These are phyloP conservation scores for Globisporangium splendens DNA, from an alignment of 352 stramenopile genomes.

Conservation along the genomic window DNA sequence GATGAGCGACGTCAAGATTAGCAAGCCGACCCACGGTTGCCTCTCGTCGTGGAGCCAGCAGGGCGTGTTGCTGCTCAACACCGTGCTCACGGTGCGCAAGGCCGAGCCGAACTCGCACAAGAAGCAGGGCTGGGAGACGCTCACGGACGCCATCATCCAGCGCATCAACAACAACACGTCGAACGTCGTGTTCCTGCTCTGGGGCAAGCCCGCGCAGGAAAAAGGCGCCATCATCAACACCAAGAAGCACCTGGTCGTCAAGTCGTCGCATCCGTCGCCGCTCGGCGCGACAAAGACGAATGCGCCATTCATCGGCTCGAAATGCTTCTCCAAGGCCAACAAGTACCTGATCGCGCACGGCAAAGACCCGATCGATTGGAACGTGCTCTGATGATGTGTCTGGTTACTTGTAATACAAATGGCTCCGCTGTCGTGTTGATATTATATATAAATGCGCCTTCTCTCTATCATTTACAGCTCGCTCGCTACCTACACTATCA, in stretches of 20 bases:
- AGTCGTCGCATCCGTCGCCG: slow-evolving; percentile 92
- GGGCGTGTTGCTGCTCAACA: slow-evolving; percentile 98
- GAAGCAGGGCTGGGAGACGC: slow-evolving; percentile 95
- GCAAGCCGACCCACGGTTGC: slow-evolving; percentile 84
- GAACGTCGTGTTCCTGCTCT: slow-evolving; percentile 97
- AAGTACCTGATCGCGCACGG: slow-evolving; percentile 67
- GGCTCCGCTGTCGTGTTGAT: no score
- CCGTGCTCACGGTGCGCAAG: slow-evolving; percentile 93
- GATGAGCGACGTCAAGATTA: slow-evolving; percentile 70
- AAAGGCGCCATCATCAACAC: slow-evolving; percentile 79
- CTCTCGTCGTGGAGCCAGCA: slow-evolving; percentile 92
- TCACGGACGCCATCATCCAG: slow-evolving; percentile 95
- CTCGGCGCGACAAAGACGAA: slow-evolving; percentile 95
- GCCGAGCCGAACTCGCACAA: slow-evolving; percentile 94
- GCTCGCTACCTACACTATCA: slow-evolving; percentile 11
- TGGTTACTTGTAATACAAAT: neutral
- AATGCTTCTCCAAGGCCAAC: slow-evolving; percentile 88
- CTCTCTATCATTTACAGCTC: neutral
- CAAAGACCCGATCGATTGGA: slow-evolving; percentile 86
- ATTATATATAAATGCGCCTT: neutral
- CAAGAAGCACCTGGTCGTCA: slow-evolving; percentile 80
- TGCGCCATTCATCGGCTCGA: slow-evolving; percentile 93
- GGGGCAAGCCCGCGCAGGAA: slow-evolving; percentile 94
- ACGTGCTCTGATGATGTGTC: slow-evolving; percentile 23
- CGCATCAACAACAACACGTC: slow-evolving; percentile 67